Conservation (phyloP, 192 early-diverging fungal genomes). For the Chytriomyces confervae region DNA sequence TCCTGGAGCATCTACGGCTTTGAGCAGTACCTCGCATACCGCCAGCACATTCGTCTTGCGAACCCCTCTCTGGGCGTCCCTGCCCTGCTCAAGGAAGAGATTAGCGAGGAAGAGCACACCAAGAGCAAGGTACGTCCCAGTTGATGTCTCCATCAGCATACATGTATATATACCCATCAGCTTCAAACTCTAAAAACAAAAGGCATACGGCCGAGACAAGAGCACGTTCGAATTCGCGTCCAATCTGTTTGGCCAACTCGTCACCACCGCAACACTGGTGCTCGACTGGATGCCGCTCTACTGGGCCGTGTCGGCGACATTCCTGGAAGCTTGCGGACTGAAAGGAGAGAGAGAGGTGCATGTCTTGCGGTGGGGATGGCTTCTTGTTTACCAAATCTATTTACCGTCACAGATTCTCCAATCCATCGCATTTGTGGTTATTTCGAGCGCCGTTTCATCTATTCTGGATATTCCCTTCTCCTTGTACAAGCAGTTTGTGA, state of each 20-base stretch:
- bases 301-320: constrained; percentile 70
- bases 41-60: constrained; percentile 77
- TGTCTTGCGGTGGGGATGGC: too few species aligned
- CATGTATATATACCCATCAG: too few species aligned
- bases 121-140: constrained; percentile 56
- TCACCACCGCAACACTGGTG: constrained; percentile 69
- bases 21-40: constrained; percentile 83
- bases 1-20: constrained; percentile 74
- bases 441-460: constrained; percentile 63
- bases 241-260: constrained; percentile 63
- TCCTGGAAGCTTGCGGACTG: constrained; percentile 59
- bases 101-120: constrained; percentile 76
- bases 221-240: constrained; percentile 75
- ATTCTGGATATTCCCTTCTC: constrained; percentile 78
- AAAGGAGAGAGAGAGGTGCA: constrained; percentile 72
- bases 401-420: constrained; percentile 71
- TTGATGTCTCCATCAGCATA: too few species aligned
- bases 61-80: constrained; percentile 64
- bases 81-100: constrained; percentile 67
- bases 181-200: neutral
- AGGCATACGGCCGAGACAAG: constrained; percentile 82
- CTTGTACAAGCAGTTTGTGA: constrained; percentile 91
- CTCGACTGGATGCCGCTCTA: constrained; percentile 77
- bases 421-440: constrained; percentile 77
- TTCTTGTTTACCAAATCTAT: constrained; percentile 3